A percentile compares a stretch with the other conserved stretches of the same genome.
These are phyloP conservation scores for Butyriboletus appendiculatus DNA, from an alignment of 1,284 basidiomycete species.

Conservation along the genomic window DNA sequence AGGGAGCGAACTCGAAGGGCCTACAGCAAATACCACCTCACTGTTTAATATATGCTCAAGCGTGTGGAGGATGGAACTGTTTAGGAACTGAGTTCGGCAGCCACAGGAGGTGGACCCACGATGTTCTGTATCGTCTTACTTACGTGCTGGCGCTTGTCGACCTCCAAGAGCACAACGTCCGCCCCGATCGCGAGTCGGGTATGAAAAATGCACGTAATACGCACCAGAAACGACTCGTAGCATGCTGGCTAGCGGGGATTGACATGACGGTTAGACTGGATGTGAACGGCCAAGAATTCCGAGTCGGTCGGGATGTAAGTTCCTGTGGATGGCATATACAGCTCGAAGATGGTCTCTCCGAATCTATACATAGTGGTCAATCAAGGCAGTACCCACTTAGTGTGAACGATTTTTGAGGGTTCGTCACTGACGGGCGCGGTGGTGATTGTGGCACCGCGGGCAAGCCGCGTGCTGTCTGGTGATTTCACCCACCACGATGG, in stretches of 20 bases:
- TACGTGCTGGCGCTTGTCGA: background rate
- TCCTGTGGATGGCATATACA: background rate
- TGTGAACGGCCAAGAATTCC: background rate
- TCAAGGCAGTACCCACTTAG: background rate
- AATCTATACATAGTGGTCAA: background rate
- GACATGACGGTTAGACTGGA: background rate
- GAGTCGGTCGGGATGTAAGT: background rate
- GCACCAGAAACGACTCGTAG: background rate
- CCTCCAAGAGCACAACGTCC: background rate
- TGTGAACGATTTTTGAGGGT: background rate
- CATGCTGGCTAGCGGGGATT: background rate
- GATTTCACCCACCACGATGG: constrained; percentile 16
- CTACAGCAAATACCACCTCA: background rate
- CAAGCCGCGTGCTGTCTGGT: constrained; percentile 1
- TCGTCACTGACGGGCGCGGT: constrained; percentile 1
- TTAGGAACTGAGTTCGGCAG: background rate
- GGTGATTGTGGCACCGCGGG: background rate
- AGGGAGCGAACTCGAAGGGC: background rate
- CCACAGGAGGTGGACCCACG: constrained; percentile 9
- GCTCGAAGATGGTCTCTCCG: background rate
- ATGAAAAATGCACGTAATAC: background rate
- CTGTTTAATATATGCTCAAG: constrained; percentile 11
- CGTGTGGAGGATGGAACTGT: background rate
- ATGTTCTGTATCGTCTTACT: background rate
- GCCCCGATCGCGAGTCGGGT: background rate